Evolutionary conservation across 2,329 filamentous ascomycete species (phyloP).

Genomic region (Dothideomycetidae sp.): DNA sequence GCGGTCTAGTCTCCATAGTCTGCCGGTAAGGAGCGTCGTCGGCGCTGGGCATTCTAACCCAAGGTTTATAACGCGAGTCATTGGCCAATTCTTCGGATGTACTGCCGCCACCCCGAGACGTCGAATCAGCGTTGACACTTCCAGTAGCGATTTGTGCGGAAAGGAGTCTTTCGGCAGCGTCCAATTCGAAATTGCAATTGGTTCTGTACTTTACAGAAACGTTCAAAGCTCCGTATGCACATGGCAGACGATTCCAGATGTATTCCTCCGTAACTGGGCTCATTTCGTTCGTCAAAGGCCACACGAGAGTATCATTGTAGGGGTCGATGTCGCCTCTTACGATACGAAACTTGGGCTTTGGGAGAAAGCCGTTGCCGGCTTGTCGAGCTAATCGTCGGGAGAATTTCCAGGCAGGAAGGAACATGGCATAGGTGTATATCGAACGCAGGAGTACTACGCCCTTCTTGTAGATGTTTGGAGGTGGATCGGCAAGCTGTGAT

Average conservation of each 20-base stretch:
- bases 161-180: constrained; percentile 77
- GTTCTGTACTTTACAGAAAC: constrained; percentile 73
- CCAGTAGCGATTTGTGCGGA: constrained; percentile 82
- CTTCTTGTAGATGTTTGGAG: constrained; percentile 93
- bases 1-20: constrained; percentile 26
- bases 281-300: constrained; percentile 41
- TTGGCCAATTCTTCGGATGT: constrained; percentile 21
- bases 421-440: constrained; percentile 65
- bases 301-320: constrained; percentile 53
- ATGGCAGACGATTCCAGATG: constrained; percentile 69
- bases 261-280: constrained; percentile 53
- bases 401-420: constrained; percentile 79
- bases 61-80: constrained; percentile 22
- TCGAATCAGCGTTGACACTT: constrained; percentile 38
- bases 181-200: constrained; percentile 80
- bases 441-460: constrained; percentile 89
- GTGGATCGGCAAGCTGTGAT: constrained; percentile 40
- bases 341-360: constrained; percentile 72
- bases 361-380: constrained; percentile 42
- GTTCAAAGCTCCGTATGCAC: constrained; percentile 70
- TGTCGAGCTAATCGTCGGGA: constrained; percentile 60
- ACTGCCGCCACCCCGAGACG: constrained; percentile 16
- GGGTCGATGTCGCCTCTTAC: constrained; percentile 40
- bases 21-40: constrained; percentile 3
- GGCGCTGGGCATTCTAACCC: constrained; percentile 28